Conservation (phyloP, 2,329 filamentous ascomycete genomes). For the Hypocreales sp. region DNA sequence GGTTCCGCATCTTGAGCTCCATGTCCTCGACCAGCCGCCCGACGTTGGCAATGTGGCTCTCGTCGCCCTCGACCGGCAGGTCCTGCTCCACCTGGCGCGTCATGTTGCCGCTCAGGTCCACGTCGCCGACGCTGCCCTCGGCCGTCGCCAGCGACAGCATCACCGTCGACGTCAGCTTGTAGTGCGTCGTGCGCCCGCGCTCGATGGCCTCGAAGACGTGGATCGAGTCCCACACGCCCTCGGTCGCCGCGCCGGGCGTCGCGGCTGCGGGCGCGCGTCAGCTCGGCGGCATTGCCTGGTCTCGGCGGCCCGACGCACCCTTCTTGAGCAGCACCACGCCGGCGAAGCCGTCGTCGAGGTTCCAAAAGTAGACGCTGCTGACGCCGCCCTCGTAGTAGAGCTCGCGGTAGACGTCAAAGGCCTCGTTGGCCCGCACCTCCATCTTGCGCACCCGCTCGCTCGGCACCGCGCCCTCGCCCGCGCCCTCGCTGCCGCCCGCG, state of each 20-base stretch:
- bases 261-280: slow-evolving; percentile 32
- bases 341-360: slow-evolving; percentile 92
- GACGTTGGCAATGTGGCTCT: slow-evolving; percentile 90
- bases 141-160: slow-evolving; percentile 70
- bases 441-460: slow-evolving; percentile 85
- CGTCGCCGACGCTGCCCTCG: slow-evolving; percentile 49
- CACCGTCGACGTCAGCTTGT: slow-evolving; percentile 94
- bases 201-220: slow-evolving; percentile 97
- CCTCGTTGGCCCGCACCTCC: slow-evolving; percentile 87
- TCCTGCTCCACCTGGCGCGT: slow-evolving; percentile 91
- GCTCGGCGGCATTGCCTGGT: background rate
- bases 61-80: slow-evolving; percentile 75
- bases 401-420: slow-evolving; percentile 92
- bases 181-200: slow-evolving; percentile 79
- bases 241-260: slow-evolving; percentile 46
- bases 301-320: slow-evolving; percentile 40
- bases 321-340: slow-evolving; percentile 95
- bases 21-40: slow-evolving; percentile 94
- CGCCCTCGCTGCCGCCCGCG: slow-evolving; percentile 39
- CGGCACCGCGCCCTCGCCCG: slow-evolving; percentile 69
- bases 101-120: slow-evolving; percentile 96
- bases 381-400: slow-evolving; percentile 95
- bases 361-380: slow-evolving; percentile 96
- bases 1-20: slow-evolving; percentile 98
- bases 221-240: slow-evolving; percentile 93